These are phyloP conservation scores for Noccaea bulbosa DNA, from an alignment of 345 rosid genomes.

Conservation along the genomic window DNA sequence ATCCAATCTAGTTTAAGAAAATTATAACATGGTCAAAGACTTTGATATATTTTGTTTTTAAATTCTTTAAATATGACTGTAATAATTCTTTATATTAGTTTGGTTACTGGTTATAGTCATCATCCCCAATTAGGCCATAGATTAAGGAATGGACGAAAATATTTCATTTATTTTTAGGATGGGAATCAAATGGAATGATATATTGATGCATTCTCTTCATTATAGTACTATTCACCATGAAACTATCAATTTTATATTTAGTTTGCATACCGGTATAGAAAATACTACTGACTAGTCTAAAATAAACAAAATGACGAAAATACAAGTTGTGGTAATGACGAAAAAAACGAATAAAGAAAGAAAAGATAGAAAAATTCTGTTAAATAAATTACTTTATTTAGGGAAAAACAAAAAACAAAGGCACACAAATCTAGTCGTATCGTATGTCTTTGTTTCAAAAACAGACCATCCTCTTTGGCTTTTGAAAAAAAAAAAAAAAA, in stretches of 20 bases:
- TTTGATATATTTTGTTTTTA: too few relatives aligned
- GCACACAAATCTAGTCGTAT: conserved; percentile 43
- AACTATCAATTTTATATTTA: neutral
- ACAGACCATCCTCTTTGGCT: conserved; percentile 31
- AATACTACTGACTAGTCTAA: conserved; percentile 1
- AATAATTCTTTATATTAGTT: neutral
- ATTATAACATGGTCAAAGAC: neutral
- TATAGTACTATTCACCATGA: neutral
- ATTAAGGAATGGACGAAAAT: neutral
- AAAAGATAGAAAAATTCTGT: conserved; percentile 27
- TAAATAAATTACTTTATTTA: conserved; percentile 38
- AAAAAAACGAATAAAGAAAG: neutral
- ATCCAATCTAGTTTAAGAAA: neutral
- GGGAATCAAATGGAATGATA: too few relatives aligned
- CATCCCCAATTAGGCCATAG: neutral
- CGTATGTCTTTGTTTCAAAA: conserved; percentile 36
- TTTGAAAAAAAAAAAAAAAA: conserved; percentile 17
- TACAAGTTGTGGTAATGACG: conserved; percentile 29
- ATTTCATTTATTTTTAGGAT: neutral
- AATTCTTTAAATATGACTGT: neutral
- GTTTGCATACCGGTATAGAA: neutral
- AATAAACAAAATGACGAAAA: neutral
- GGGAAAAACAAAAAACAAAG: conserved; percentile 26
- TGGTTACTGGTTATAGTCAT: neutral
- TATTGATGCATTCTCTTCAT: neutral